Conservation (phyloP, 164 flowering plant species). For the Akebia trifoliata region DNA sequence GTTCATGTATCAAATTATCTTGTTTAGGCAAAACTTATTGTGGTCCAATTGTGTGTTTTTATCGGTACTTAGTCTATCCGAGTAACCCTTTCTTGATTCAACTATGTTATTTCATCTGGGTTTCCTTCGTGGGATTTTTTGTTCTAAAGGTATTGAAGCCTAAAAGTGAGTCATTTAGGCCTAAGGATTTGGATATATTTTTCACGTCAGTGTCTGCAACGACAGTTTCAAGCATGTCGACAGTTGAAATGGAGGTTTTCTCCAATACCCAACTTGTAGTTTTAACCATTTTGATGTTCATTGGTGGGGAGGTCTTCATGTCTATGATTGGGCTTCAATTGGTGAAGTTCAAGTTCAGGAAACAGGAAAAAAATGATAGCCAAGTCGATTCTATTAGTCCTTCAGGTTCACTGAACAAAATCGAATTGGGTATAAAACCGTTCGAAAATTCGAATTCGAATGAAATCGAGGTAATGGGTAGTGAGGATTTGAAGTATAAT, state of each 20-base stretch:
- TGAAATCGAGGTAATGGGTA: not conserved
- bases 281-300: slow-evolving; percentile 56
- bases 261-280: slow-evolving; percentile 62
- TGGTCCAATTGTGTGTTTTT: not conserved
- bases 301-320: slow-evolving; percentile 74
- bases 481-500: slow-evolving; percentile 19
- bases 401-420: not conserved
- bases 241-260: slow-evolving; percentile 83
- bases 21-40: slow-evolving; percentile 5
- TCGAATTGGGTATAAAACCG: slow-evolving; percentile 13
- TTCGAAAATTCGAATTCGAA: not conserved
- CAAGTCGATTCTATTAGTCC: not conserved
- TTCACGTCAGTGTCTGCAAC: slow-evolving; percentile 75
- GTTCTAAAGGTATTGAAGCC: slow-evolving; percentile 33
- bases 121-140: slow-evolving; percentile 43
- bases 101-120: slow-evolving; percentile 33
- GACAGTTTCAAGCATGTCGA: slow-evolving; percentile 75
- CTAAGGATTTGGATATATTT: slow-evolving; percentile 41
- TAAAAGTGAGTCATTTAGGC: slow-evolving; percentile 14
- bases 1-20: slow-evolving; percentile 5
- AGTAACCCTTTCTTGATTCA: slow-evolving; percentile 35
- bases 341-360: slow-evolving; percentile 14
- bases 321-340: slow-evolving; percentile 48
- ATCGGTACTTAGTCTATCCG: slow-evolving; percentile 8
- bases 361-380: not conserved